A percentile compares a stretch with the other conserved stretches of the same genome.
These are phyloP conservation scores for Ophiostoma pallidulum DNA, from an alignment of 2,329 filamentous ascomycete species.

Conservation along the genomic window DNA sequence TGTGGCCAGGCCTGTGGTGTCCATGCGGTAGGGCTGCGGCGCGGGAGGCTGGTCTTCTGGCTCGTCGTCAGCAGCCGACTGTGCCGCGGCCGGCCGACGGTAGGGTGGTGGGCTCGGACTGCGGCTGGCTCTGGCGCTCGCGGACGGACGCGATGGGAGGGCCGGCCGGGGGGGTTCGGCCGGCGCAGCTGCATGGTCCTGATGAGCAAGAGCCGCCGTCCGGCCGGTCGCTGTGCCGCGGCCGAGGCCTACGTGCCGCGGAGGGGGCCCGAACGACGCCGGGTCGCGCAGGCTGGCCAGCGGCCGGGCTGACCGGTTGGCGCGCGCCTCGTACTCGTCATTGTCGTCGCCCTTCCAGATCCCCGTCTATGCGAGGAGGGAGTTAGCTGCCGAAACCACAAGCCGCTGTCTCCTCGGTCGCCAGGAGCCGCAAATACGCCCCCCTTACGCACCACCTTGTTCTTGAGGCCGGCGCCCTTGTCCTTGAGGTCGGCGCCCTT, in stretches of 20 bases:
- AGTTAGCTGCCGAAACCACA: no score
- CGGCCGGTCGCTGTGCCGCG: slow-evolving; percentile 16
- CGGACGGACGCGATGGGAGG: slow-evolving; percentile 5
- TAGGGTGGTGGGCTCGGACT: background rate
- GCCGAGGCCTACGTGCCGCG: slow-evolving; percentile 43
- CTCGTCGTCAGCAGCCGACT: slow-evolving; percentile 17
- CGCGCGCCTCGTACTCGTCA: slow-evolving; percentile 20
- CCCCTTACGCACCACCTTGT: slow-evolving; percentile 39
- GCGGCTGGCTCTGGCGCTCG: background rate
- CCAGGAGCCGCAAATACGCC: no score
- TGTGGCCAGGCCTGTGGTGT: slow-evolving; percentile 64
- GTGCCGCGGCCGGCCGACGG: slow-evolving; percentile 11
- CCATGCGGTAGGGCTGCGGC: slow-evolving; percentile 55
- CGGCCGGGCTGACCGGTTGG: slow-evolving; percentile 43
- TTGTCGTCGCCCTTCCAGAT: slow-evolving; percentile 25
- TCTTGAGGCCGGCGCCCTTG: slow-evolving; percentile 33
- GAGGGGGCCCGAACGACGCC: slow-evolving; percentile 68
- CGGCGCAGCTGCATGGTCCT: slow-evolving; percentile 5
- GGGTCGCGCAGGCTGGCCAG: slow-evolving; percentile 67
- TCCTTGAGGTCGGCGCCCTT: slow-evolving; percentile 36
- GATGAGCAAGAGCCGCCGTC: slow-evolving; percentile 22
- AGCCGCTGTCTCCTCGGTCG: no score
- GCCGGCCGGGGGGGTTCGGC: background rate
- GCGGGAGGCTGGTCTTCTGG: slow-evolving; percentile 33
- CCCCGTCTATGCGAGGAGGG: slow-evolving; percentile 12